Conservation (phyloP, 176 grass and related monocot genomes). For the Zizania latifolia region DNA sequence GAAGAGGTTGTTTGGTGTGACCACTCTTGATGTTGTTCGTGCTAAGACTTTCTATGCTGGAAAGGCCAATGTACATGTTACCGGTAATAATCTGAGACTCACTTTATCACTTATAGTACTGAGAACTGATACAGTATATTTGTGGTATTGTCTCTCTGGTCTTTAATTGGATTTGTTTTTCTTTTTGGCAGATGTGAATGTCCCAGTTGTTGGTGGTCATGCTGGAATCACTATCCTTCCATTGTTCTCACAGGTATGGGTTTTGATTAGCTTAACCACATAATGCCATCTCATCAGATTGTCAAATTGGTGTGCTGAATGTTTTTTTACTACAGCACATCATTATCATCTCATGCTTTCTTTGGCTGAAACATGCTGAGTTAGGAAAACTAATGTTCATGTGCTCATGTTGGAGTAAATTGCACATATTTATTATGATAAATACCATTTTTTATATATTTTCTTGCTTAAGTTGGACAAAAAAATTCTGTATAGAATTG, state of each 20-base stretch:
- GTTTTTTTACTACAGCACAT: background rate
- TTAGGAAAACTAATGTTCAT: constrained; percentile 1
- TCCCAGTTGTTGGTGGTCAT: constrained; percentile 95
- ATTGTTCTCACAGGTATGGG: constrained; percentile 67
- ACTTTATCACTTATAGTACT: background rate
- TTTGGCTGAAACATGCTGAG: background rate
- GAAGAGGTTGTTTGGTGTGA: constrained; percentile 87
- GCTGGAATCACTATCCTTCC: constrained; percentile 85
- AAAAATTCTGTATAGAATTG: background rate
- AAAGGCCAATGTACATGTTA: constrained; percentile 56
- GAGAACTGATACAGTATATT: background rate
- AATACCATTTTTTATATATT: background rate
- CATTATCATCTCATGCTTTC: background rate
- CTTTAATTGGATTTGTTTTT: background rate
- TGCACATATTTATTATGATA: background rate
- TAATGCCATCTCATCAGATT: background rate
- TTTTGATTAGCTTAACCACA: background rate
- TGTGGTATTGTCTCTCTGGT: background rate
- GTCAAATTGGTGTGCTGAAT: background rate
- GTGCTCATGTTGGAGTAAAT: background rate
- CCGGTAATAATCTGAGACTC: constrained; percentile 4
- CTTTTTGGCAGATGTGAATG: constrained; percentile 52
- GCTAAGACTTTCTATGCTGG: constrained; percentile 80
- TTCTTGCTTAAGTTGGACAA: background rate
- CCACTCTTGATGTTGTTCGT: constrained; percentile 87